Conservation (phyloP, 2,329 filamentous ascomycete species). For the Monosporascus ibericus region DNA sequence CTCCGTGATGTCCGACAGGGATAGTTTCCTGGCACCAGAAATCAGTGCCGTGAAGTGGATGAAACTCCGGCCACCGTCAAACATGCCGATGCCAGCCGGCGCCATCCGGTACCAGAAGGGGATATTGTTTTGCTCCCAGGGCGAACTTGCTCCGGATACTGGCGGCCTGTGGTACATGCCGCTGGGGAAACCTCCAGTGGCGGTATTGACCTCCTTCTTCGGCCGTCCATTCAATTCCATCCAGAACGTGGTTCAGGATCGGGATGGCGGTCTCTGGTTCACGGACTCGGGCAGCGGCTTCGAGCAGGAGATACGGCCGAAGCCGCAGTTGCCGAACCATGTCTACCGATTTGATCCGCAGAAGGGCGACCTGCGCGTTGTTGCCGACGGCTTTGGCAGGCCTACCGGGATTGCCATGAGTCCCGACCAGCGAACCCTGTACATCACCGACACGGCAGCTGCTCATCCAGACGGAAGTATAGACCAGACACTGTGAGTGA, state of each 20-base stretch:
- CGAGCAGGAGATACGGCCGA: conserved; percentile 36
- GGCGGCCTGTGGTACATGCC: conserved; percentile 29
- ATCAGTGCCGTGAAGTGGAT: conserved; percentile 31
- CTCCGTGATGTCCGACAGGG: not conserved
- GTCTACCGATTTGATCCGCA: conserved; percentile 40
- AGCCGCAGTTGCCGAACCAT: conserved; percentile 38
- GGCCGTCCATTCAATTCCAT: conserved; percentile 41
- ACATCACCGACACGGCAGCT: conserved; percentile 35
- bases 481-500: conserved; percentile 23
- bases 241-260: conserved; percentile 33
- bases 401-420: conserved; percentile 37
- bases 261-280: conserved; percentile 41
- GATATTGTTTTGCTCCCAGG: conserved; percentile 38
- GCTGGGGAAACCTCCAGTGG: conserved; percentile 21
- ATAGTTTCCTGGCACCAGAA: not conserved
- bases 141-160: conserved; percentile 17
- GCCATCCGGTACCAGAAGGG: conserved; percentile 34
- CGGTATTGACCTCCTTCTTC: conserved; percentile 37
- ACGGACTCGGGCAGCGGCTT: conserved; percentile 40
- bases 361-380: conserved; percentile 35
- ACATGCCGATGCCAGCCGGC: conserved; percentile 39
- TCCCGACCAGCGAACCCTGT: conserved; percentile 32
- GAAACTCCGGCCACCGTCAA: conserved; percentile 35
- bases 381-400: conserved; percentile 39
- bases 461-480: conserved; percentile 21